These are phyloP conservation scores for Cladosporium austrohemisphaericum DNA, from an alignment of 2,329 filamentous ascomycete genomes.

Conservation along the genomic window DNA sequence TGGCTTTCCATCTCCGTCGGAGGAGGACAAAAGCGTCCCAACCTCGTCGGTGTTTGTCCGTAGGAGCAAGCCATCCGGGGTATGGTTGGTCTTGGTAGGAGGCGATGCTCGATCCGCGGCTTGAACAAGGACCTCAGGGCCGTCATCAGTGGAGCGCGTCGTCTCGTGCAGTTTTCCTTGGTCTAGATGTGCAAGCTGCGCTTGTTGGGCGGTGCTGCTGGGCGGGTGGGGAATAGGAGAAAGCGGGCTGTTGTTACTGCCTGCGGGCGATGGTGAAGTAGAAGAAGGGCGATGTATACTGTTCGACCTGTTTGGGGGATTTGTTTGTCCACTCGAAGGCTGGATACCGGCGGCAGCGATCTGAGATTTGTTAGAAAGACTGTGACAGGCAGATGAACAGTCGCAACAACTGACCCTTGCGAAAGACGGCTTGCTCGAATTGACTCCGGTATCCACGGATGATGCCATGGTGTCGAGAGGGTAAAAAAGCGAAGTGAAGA, in stretches of 20 bases:
- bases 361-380: slow-evolving; percentile 18
- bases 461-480: slow-evolving; percentile 33
- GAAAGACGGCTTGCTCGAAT: slow-evolving; percentile 34
- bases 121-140: slow-evolving; percentile 38
- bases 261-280: slow-evolving; percentile 16
- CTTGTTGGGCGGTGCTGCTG: not conserved
- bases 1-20: slow-evolving; percentile 54
- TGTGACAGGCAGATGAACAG: not conserved
- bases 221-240: not conserved
- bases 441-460: slow-evolving; percentile 23
- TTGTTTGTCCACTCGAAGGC: slow-evolving; percentile 27
- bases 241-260: slow-evolving; percentile 1
- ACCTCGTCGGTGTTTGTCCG: not conserved
- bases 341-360: slow-evolving; percentile 32
- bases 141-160: not conserved
- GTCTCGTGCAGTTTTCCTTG: slow-evolving; percentile 5
- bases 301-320: slow-evolving; percentile 11
- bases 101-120: slow-evolving; percentile 25
- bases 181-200: not conserved
- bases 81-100: not conserved
- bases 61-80: slow-evolving; percentile 3
- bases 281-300: slow-evolving; percentile 18
- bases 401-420: slow-evolving; percentile 31
- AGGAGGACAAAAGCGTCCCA: slow-evolving; percentile 9
- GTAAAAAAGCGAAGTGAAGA: slow-evolving; percentile 10